phyloP scores from a whole-genome alignment of 805 yeast species.

The Sporopachydermia lactativora region DNA sequence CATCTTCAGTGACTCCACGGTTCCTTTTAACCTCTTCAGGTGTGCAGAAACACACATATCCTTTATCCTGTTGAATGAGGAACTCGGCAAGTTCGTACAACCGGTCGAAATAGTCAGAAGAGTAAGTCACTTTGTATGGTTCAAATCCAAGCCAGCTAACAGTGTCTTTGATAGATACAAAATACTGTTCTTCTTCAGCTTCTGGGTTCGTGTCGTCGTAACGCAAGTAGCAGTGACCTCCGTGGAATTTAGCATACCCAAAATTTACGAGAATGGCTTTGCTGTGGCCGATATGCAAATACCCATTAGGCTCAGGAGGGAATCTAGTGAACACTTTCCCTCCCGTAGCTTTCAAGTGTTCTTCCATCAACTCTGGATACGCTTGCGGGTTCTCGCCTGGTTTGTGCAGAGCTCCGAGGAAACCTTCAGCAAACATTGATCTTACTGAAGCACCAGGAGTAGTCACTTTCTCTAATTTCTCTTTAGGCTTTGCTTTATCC shows the following conservation, averaged over 20 bases:
- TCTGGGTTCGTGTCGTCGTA: conserved; percentile 98
- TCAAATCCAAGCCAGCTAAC: conserved; percentile 87
- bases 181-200: conserved; percentile 90
- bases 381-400: conserved; percentile 93
- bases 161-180: conserved; percentile 71
- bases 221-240: conserved; percentile 83
- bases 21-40: conserved; percentile 80
- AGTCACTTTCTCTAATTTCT: conserved; percentile 10
- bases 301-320: conserved; percentile 99
- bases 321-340: conserved; percentile 87
- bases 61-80: conserved; percentile 55
- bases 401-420: conserved; percentile 86
- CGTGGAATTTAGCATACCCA: conserved; percentile 84
- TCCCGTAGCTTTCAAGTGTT: conserved; percentile 62
- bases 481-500: conserved; percentile 16
- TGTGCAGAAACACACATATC: conserved; percentile 89
- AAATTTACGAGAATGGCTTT: conserved; percentile 96
- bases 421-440: conserved; percentile 91
- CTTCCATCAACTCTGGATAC: conserved; percentile 69
- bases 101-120: conserved; percentile 88
- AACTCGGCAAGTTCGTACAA: conserved; percentile 81
- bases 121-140: conserved; percentile 92
- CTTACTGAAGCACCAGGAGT: conserved; percentile 18
- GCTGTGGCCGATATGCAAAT: conserved; percentile 92
- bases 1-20: conserved; percentile 86